Evolutionary conservation across 306 rosid genomes (phyloP).

Genomic region (Acacia crassicarpa): DNA sequence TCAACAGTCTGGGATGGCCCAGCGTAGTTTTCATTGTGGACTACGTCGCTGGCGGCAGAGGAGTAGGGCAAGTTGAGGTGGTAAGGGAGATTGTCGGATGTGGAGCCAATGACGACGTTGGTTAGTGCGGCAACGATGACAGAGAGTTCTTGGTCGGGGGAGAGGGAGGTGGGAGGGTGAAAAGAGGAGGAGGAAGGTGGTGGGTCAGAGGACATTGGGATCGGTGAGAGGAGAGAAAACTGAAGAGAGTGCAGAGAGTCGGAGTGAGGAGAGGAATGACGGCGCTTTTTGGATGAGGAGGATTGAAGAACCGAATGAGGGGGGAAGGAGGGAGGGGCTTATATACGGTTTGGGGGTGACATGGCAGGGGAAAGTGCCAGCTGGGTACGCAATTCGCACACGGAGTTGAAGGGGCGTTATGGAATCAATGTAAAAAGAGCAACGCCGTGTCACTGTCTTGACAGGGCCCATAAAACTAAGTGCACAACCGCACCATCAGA

Average conservation of each 20-base stretch:
- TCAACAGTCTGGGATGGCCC: conserved; percentile 21
- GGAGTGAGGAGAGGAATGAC: neutral
- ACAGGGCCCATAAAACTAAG: neutral
- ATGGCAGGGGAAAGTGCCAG: conserved; percentile 34
- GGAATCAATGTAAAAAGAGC: rapidly evolving
- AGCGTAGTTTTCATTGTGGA: neutral
- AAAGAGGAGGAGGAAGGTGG: neutral
- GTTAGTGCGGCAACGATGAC: conserved; percentile 75
- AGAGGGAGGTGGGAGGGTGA: conserved; percentile 27
- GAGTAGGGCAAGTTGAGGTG: neutral
- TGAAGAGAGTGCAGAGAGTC: neutral
- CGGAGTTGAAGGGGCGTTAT: conserved; percentile 32
- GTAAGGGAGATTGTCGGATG: conserved; percentile 1
- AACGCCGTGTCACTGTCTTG: neutral
- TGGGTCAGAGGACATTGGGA: conserved; percentile 39
- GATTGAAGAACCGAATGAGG: neutral
- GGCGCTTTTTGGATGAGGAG: neutral
- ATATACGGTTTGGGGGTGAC: conserved; percentile 48
- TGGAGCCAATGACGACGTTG: conserved; percentile 69
- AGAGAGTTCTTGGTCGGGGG: conserved; percentile 65
- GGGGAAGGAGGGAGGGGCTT: neutral
- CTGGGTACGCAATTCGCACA: conserved; percentile 46
- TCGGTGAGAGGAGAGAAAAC: neutral
- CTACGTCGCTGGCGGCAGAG: neutral
- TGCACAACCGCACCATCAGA: too few relatives aligned